Evolutionary conservation across 805 yeast genomes (phyloP), one percentile per base, ranked within the genome.

Genomic region (Monosporozyma yasuniensis): DNA sequence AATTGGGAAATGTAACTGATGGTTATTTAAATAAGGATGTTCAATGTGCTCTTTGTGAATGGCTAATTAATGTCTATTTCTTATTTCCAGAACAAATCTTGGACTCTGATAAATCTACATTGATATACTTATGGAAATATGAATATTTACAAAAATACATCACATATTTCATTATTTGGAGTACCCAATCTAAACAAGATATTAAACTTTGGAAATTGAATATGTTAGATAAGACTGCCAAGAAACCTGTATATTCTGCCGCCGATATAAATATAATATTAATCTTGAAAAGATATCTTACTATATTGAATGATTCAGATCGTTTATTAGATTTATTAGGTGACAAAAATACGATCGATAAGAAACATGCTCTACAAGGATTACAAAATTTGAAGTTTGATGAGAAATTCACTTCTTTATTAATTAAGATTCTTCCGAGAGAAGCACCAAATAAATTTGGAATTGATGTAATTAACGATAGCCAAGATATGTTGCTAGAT

Each of bases 91-190:
- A 59, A 18, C 42, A 46, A 7, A 43, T 22, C 2, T n/a, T 57
- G 9, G 56, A 58, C 14, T 54, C 50, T 1, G 47, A 47, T 19
- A 34, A 59, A 60, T 60, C 43, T 64, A 72, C 1, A 19, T 57
- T 69, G 53, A 58, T 70, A 47, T 67, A 70, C 41, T 58, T 63
- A 19, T 58, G 73, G 59, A 67, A 66, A 48, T 67, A 58, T 46
- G 69, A 65, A n/a, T 70, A 55, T 49, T 47, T 71, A 2, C 67
- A 71, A 50, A 54, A 61, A 3, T 59, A 66, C 55, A 50, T 70
- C 21, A 65, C 72, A 0, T 65, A 65, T 39, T 46, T 72, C 2
- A 48, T 72, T 4, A 55, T 70, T 35, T 60, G 71, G 57, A 48
- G 61, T 2, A 65, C 72, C 0, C 58, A 56, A n/a, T 49, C 50